Evolutionary conservation across 2,329 filamentous ascomycete genomes (phyloP).

Genomic region (Ilyonectria destructans): DNA sequence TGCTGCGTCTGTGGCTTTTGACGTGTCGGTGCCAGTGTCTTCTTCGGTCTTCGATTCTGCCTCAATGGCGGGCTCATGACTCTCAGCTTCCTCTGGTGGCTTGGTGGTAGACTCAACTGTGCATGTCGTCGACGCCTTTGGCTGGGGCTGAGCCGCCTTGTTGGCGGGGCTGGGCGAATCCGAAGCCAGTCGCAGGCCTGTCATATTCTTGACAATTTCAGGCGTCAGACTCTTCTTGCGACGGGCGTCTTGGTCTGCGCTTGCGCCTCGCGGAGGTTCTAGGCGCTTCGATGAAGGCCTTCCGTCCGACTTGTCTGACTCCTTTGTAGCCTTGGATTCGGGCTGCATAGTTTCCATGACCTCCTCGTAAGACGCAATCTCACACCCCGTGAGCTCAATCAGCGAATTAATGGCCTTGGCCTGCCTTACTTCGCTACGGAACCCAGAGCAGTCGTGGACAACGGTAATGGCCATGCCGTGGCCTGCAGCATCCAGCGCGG

Average conservation of each 20-base stretch:
- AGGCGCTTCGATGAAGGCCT: constrained; percentile 26
- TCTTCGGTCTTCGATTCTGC: constrained; percentile 37
- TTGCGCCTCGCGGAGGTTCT: constrained; percentile 31
- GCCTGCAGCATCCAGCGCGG: constrained; percentile 89
- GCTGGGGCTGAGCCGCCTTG: constrained; percentile 37
- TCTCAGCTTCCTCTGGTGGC: constrained; percentile 17
- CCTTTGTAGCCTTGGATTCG: constrained; percentile 30
- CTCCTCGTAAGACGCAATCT: constrained; percentile 72
- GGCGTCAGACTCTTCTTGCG: constrained; percentile 47
- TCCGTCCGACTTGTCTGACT: constrained; percentile 19
- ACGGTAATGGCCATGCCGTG: constrained; percentile 92
- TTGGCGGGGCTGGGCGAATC: constrained; percentile 42
- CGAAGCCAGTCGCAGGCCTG: constrained; percentile 51
- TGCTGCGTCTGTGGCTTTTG: constrained; percentile 4
- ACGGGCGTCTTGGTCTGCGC: constrained; percentile 27
- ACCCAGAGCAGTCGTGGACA: constrained; percentile 91
- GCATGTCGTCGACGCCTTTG: constrained; percentile 42
- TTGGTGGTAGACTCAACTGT: constrained; percentile 36
- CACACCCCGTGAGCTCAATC: constrained; percentile 82
- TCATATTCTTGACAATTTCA: constrained; percentile 53
- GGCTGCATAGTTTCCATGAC: constrained; percentile 62
- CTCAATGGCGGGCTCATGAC: constrained; percentile 34
- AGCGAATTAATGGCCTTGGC: constrained; percentile 80
- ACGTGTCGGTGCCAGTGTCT: constrained; percentile 26
- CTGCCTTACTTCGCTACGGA: constrained; percentile 79